A percentile compares a stretch with the other conserved stretches of the same genome.
phyloP scores from a whole-genome alignment of 345 rosid genomes.

The Conringia planisiliqua region DNA sequence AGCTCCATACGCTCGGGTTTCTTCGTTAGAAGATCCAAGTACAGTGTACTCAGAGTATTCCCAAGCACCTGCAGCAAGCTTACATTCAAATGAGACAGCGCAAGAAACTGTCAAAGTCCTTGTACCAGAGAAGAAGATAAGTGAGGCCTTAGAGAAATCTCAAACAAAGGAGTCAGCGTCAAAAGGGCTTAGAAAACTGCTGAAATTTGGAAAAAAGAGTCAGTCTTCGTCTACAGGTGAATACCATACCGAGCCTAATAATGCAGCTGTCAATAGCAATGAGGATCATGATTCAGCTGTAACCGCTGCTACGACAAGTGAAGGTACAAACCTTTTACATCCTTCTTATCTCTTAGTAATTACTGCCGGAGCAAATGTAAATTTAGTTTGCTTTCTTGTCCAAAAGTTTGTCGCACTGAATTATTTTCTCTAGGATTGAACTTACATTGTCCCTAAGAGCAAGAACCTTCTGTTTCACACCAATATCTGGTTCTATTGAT shows the following conservation, averaged over 20 bases:
- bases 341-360: not conserved
- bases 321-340: conserved; percentile 40
- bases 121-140: conserved; percentile 56
- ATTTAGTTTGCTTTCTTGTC: not conserved
- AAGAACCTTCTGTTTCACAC: not conserved
- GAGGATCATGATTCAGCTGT: conserved; percentile 39
- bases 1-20: conserved; percentile 73
- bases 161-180: conserved; percentile 57
- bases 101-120: conserved; percentile 44
- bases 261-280: conserved; percentile 23
- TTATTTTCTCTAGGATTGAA: not conserved
- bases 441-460: conserved; percentile 2
- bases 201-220: conserved; percentile 76
- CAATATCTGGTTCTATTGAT: not conserved
- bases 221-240: conserved; percentile 52
- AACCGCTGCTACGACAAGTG: conserved; percentile 33
- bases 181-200: conserved; percentile 62
- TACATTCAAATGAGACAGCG: conserved; percentile 30
- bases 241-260: conserved; percentile 36
- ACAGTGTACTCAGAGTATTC: conserved; percentile 51
- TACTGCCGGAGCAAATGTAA: not conserved
- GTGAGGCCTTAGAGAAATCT: conserved; percentile 55
- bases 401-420: not conserved
- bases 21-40: conserved; percentile 72
- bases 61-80: conserved; percentile 49